phyloP scores from a whole-genome alignment of 129 eudicot species.

The Erigeron canadensis region DNA sequence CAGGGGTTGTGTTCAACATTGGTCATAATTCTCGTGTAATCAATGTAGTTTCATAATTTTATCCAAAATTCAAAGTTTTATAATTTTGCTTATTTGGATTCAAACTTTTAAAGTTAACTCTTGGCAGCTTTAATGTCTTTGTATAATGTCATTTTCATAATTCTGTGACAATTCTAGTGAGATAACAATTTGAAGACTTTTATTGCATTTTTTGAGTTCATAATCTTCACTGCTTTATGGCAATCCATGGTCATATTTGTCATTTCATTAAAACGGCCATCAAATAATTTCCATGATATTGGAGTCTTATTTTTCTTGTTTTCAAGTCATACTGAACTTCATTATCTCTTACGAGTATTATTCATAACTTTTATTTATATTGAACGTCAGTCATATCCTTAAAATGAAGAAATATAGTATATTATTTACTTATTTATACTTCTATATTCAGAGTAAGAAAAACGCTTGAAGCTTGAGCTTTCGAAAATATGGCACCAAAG shows the following conservation, averaged over 20 bases:
- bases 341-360: conserved; percentile 7
- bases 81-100: too few species aligned
- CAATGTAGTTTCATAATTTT: conserved; percentile 1
- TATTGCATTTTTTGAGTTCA: background rate
- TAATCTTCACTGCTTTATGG: background rate
- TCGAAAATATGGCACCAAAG: conserved; percentile 91
- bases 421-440: background rate
- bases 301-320: background rate
- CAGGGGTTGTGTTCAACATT: too few species aligned
- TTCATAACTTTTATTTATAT: background rate
- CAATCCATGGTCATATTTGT: conserved; percentile 1
- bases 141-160: too few species aligned
- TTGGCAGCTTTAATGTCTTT: too few species aligned
- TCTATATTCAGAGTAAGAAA: background rate
- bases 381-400: too few species aligned
- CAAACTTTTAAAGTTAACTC: too few species aligned
- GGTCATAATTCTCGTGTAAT: too few species aligned
- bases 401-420: conserved; percentile 16
- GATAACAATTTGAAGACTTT: background rate
- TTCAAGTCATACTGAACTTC: background rate
- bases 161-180: too few species aligned
- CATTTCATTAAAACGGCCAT: background rate
- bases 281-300: background rate
- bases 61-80: background rate
- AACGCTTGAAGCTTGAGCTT: conserved; percentile 24